Base-by-base conservation (phyloP, 2,329 filamentous ascomycete genomes). In the Annulohypoxylon truncatum region DNA sequence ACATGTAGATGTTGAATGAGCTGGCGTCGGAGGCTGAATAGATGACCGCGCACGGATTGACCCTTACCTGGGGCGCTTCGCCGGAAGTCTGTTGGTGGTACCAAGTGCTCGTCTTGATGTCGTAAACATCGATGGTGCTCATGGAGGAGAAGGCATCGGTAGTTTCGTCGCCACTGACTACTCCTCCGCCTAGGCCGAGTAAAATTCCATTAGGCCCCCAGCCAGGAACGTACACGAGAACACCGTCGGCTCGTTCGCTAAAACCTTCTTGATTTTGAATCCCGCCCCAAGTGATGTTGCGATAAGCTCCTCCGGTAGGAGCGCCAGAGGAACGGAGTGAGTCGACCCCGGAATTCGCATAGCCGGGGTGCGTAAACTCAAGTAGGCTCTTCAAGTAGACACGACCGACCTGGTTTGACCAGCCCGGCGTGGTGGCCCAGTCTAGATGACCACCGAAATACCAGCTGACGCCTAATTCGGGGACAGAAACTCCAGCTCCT, bases 401-500 rank as follows among this genome's bases (percentile, higher is more conserved):
- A 4, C 91, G 83, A 0, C 82, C 78, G 20, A 87, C 82, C 56
- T 87, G 83, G 53, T 86, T 85, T n/a, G 88, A 89, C 92, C 92
- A 94, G 10, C 88, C 90, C 0, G 76, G 78, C 0, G 83, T 89
- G 3, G 85, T 87, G 9, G 79, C 79, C 73, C 78, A 75, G 75
- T 94, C 91, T 4, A 92, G 80, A 77, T 94, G 92, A 0, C 92
- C 92, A 24, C 91, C 92, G 77, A 94, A 94, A 76, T 93, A 94
- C 83, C 89, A 94, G 29, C 90, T 92, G 48, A 90, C 79, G 0
- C 91, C 91, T 0, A 93, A 79, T 57, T 89, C 87, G 0, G 90
- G 87, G 0, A 94, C 87, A 26, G 88, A 91, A 12, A 92, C 78
- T 0, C 90, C 90, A 9, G 92, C 90, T 5, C 92, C 92, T 75